Conservation (phyloP, 345 rosid genomes). For the Ailanthus altissimus region DNA sequence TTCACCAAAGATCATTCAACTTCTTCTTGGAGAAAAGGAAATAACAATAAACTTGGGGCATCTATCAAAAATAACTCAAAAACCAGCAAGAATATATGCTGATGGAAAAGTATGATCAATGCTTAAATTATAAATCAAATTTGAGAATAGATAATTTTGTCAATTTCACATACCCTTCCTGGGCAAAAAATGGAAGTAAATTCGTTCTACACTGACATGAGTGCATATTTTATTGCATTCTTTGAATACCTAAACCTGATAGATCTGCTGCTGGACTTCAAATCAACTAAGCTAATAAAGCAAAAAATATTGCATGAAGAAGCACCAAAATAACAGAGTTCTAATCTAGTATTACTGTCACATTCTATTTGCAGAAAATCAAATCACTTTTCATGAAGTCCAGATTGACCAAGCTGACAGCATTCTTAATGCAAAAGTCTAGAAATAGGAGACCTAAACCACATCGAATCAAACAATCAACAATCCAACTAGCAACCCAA, state of each 20-base stretch:
- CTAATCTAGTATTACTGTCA: background rate
- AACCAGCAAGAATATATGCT: background rate
- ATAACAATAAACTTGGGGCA: background rate
- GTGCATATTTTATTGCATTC: background rate
- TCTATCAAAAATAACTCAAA: background rate
- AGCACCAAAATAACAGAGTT: background rate
- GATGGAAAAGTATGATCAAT: background rate
- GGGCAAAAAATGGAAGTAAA: background rate
- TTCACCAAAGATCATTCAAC: conserved; percentile 82
- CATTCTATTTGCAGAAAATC: background rate
- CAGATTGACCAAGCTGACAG: background rate
- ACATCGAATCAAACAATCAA: background rate
- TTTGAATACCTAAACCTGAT: background rate
- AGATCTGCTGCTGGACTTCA: background rate
- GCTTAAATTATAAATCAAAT: background rate
- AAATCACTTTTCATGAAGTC: background rate
- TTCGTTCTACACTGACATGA: background rate
- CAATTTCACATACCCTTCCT: background rate
- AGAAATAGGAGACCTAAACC: background rate
- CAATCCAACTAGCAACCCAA: background rate
- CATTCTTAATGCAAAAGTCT: background rate
- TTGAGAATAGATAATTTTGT: background rate
- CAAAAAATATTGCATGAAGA: background rate
- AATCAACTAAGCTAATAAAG: background rate
- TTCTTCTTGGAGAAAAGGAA: conserved; percentile 43